Base-by-base conservation (phyloP, 1,139 yeast genomes). In the Pneumocystis murina region DNA sequence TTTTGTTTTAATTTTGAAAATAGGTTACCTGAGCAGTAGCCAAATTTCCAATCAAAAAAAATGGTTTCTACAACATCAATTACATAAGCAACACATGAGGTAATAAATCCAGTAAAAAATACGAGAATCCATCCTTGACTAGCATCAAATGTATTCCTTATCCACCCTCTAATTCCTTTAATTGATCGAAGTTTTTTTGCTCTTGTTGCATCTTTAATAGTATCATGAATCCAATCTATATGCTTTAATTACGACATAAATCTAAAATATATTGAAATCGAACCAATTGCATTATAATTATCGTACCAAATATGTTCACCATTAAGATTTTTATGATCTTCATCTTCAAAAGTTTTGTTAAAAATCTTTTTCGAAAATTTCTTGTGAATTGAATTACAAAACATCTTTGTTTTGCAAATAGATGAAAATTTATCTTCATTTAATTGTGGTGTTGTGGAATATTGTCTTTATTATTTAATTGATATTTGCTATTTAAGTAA, bases 141-240 rank as follows among this genome's bases (percentile, higher is more conserved):
- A 17, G 73, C 73, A 62, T 77, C 78, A 38, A 68, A 68, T 41
- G 70, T 63, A 41, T 78, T 69, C 16, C 65, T 62, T 0, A 75
- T 14, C 57, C 72, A 70, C 3, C 79, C 79, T 10, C 74, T 67
- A 10, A 75, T 28, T 0, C 78, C 76, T 39, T 72, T 75, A 69
- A 75, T 62, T 63, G 72, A 59, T 64, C 72, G 69, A 59, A 83
- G 69, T 59, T 75, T 75, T 67, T 75, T 80, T 67, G 78, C 76
- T 62, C 83, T 75, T 59, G 75, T 73, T 58, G 83, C 80, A 61
- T 81, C 81, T 66, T 75, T 73, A 38, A 81, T 75, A 59, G 78
- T 78, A 39, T 84, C 85, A 59, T 78, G 76, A 2, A 82, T 79
- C 86, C 86, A 83, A 73, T 83, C 87, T n/a, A 58, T 17, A 16